Percentiles rank a stretch among this genome's conserved stretches.
These are phyloP conservation scores for Paraglomus occultum DNA, from an alignment of 192 early-diverging fungal species.

Conservation along the genomic window DNA sequence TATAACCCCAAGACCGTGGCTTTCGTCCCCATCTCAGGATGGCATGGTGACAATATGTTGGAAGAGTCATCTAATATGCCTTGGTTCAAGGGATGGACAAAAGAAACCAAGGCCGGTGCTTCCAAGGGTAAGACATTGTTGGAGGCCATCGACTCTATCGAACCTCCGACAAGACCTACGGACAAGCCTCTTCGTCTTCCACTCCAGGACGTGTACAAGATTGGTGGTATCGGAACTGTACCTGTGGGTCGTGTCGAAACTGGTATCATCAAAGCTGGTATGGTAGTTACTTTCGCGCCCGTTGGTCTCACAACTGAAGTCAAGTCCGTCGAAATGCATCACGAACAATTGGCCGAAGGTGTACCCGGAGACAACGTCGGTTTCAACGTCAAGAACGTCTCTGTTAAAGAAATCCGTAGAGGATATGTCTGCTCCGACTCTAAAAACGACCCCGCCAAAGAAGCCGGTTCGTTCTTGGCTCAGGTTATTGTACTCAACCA, in stretches of 20 bases:
- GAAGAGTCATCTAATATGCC: slow-evolving; percentile 90
- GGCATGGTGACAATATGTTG: slow-evolving; percentile 98
- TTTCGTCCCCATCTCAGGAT: slow-evolving; percentile 98
- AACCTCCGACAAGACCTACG: slow-evolving; percentile 85
- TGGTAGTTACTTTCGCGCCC: slow-evolving; percentile 87
- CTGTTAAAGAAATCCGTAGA: slow-evolving; percentile 96
- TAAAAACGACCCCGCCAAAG: slow-evolving; percentile 97
- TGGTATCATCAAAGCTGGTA: slow-evolving; percentile 91
- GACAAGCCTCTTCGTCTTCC: slow-evolving; percentile 97
- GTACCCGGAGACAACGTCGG: slow-evolving; percentile 97
- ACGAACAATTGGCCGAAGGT: slow-evolving; percentile 86
- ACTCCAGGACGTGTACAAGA: slow-evolving; percentile 98
- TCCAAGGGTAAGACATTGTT: slow-evolving; percentile 80
- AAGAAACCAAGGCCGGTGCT: slow-evolving; percentile 78
- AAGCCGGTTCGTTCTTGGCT: slow-evolving; percentile 84
- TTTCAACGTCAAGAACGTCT: slow-evolving; percentile 99
- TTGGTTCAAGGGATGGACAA: slow-evolving; percentile 98
- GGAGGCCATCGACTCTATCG: slow-evolving; percentile 93
- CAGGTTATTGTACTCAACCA: slow-evolving; percentile 97
- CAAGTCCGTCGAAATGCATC: slow-evolving; percentile 99
- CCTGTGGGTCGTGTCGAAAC: slow-evolving; percentile 98
- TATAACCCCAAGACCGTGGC: slow-evolving; percentile 91
- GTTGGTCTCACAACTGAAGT: slow-evolving; percentile 87
- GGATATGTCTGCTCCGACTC: slow-evolving; percentile 95
- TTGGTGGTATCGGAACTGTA: slow-evolving; percentile 95